Base-by-base conservation (phyloP, 441 rosid species). In the Erysimum pusillum region DNA sequence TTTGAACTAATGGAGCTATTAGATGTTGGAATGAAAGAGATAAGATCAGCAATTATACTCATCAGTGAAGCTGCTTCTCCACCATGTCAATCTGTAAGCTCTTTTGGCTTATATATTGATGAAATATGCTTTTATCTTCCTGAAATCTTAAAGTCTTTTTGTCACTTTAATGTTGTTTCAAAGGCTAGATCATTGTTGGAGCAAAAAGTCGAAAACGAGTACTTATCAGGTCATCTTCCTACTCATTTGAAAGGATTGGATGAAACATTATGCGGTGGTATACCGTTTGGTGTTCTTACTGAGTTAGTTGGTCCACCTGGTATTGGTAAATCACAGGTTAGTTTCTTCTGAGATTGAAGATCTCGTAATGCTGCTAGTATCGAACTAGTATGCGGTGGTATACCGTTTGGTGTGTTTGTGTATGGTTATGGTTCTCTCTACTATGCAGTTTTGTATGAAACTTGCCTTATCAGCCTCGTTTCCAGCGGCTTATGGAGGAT, bases 271-370 rank as follows among this genome's bases (percentile, higher is more conserved):
- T 86, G 90, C 20, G 97, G 98, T 62, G 97, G 98, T 3, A 83
- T 94, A 41, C 98, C 97, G 6, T 92, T 85, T 69, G 97, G 98
- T 67, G 98, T 90, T 72, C 69, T 94, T 54, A 94, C 97, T 0
- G 97, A 94, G 80, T 31, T 94, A 71, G 97, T 94, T 25, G 97
- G 98, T 64, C 95, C 97, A 0, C 83, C 98, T 76, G 98, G 97
- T 62, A 90, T 89, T 11, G 98, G 98, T 36, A 94, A 94, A 83
- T 92, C 98, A 13, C 98, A 94, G 77, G 98, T 92, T 17, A 83
- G 36, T 14, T 9, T 31, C 12, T 12, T 32, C 4, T 1, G 36
- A 49, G 59, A 48, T 69, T 69, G 51, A 67, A 3, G 48, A 12
- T 71, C 31, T n/a, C 8, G 17, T 34, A 7, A 3, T n/a, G n/a